Evolutionary conservation across 148 eudicot species (phyloP).

Genomic region (Chenopodium album): DNA sequence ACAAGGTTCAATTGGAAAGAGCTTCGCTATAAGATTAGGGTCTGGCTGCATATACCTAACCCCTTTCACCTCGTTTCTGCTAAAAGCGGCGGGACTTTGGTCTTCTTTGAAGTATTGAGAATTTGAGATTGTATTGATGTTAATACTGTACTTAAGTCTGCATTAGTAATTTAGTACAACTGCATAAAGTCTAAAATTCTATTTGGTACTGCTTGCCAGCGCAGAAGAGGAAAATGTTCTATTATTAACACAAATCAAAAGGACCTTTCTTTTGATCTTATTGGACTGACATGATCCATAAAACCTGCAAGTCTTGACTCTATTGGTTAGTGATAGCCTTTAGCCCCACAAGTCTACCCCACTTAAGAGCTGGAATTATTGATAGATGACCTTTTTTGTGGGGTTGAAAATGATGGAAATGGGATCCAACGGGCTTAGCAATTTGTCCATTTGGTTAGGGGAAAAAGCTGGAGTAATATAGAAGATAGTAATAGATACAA

Average conservation of each 20-base stretch:
- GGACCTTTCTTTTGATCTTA: slow-evolving; percentile 1
- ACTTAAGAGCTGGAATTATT: slow-evolving; percentile 26
- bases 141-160: neutral
- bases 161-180: neutral
- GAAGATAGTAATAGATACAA: slow-evolving; percentile 22
- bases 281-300: slow-evolving; percentile 26
- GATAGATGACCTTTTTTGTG: slow-evolving; percentile 1
- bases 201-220: slow-evolving; percentile 33
- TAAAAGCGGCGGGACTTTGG: neutral
- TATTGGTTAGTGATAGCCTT: slow-evolving; percentile 4
- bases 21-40: neutral
- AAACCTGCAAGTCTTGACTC: slow-evolving; percentile 20
- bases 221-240: slow-evolving; percentile 8
- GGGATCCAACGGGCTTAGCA: slow-evolving; percentile 43
- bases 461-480: slow-evolving; percentile 13
- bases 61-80: neutral
- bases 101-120: neutral
- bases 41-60: neutral
- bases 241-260: slow-evolving; percentile 21
- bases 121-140: neutral
- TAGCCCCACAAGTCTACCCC: slow-evolving; percentile 33
- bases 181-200: neutral
- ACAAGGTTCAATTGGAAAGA: neutral
- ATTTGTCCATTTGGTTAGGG: slow-evolving; percentile 5
- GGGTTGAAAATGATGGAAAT: slow-evolving; percentile 32